Base-by-base conservation (phyloP, 2,329 filamentous ascomycete species). In the Pyrenophora seminiperda region DNA sequence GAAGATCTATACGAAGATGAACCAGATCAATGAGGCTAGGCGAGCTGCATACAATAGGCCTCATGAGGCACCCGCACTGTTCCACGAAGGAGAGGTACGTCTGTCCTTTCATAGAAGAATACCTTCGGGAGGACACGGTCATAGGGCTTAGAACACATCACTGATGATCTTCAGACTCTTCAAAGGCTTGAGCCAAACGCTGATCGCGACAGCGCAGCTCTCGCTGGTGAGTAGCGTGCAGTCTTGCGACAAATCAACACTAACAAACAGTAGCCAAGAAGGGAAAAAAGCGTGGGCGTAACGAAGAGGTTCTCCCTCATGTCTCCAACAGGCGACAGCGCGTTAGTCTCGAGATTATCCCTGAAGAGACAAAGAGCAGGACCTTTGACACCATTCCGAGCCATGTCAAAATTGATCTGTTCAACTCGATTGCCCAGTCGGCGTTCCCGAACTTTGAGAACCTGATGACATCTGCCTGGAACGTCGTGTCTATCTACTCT, bases 401-500 rank as follows among this genome's bases (percentile, higher is more conserved):
- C 7, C 31, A 61, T 4, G 39, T 62, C 40, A 70, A 71, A 15
- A 44, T 66, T 7, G 55, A 62, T 1, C 40, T 72, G 4, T 72
- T 71, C 59, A 56, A 70, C 36, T 58, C 45, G 2, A 54, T 71
- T 7, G 38, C 61, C 20, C 61, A 59, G 30, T 54, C 59, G 0
- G 65, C 66, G 0, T 64, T 71, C 7, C 66, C 68, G 1, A 61
- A 62, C 30, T 67, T 70, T 41, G 63, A 71, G 33, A 63, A 66
- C 29, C 22, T 71, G 37, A 60, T 71, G 54, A 62, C 59, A 38
- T 67, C 68, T 11, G 55, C 62, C 0, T 70, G 67, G 67, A 72
- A 71, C 27, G 62, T 67, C 3, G 58, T 70, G 3, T 62, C 60
- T 0, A 53, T 72, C n/a, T 67, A 69, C 41, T 48, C 55, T 14